Conservation (phyloP, 225 moss, liverwort and hornwort species). For the Polytrichum formosum region DNA sequence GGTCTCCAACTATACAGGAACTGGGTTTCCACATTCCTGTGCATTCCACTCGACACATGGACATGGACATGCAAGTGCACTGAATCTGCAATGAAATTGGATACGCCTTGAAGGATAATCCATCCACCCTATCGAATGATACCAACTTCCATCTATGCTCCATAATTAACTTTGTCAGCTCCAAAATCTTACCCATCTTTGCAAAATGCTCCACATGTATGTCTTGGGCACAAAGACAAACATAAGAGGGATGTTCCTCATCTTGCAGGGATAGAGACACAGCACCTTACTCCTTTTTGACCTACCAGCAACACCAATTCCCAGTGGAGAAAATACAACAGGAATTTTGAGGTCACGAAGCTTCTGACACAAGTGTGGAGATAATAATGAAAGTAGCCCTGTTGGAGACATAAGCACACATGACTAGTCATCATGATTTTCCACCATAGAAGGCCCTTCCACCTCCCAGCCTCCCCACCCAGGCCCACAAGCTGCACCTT, state of each 20-base stretch:
- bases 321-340: not conserved
- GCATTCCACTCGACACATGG: slow-evolving; percentile 14
- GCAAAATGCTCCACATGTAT: no score
- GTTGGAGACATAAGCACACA: not conserved
- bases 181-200: no score
- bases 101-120: slow-evolving; percentile 3
- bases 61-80: not conserved
- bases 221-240: no score
- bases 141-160: no score
- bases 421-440: slow-evolving; percentile 33
- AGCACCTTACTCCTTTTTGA: no score
- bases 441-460: slow-evolving; percentile 63
- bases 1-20: not conserved
- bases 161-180: no score
- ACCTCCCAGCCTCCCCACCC: slow-evolving; percentile 66
- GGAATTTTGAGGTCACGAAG: not conserved
- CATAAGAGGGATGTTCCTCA: no score
- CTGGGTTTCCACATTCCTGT: slow-evolving; percentile 7
- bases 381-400: not conserved
- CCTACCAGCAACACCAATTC: no score
- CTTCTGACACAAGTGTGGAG: not conserved
- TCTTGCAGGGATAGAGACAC: no score
- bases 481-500: slow-evolving; percentile 43
- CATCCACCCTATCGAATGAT: not conserved
- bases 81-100: slow-evolving; percentile 2